Evolutionary conservation across 2,329 filamentous ascomycete species (phyloP), one percentile per base, ranked within the genome.

Genomic region (Triangularia setosa): DNA sequence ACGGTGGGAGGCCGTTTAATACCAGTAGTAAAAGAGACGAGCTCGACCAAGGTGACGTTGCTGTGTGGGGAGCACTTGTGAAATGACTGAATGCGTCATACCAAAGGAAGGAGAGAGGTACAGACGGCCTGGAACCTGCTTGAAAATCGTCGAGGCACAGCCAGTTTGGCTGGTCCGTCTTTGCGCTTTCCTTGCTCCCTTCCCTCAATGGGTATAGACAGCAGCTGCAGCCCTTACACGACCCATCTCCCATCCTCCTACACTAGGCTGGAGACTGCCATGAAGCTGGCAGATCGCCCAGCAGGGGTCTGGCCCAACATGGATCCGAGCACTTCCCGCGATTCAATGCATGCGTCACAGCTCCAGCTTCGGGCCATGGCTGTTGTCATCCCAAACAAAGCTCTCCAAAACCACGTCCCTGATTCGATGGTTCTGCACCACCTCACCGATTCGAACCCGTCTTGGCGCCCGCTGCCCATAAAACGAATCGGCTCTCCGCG

Each of bases 281-380:
- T 48, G n/a, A 48, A 48, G 40, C 18, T 48, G 40, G 40, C 40
- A 48, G 40, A 21, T 48, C 40, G 11, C 18, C n/a, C 40, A 18
- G 40, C 40, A 48, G 18, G 40, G 40, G 3, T 48, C 40, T 48
- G 40, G 40, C n/a, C 40, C 40, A 48, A n/a, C 40, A 48, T 28
- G 58, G 44, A 64, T 54, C 33, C 35, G 44, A 44, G 57, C 57
- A 58, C 48, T 30, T 57, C 56, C 48, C 54, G 55, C 40, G 54
- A 63, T 60, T 65, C 58, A 65, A 65, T 65, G 57, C 63, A 60
- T 68, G 67, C 67, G 67, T 68, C 67, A 68, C 65, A 64, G 25
- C 55, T 48, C 61, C 33, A 58, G 48, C 35, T 62, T n/a, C 30
- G 56, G 55, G 30, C 40, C 24, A 48, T 55, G 35, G 58, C 27